phyloP scores from a whole-genome alignment of 805 yeast genomes.

The Ogataea henricii region DNA sequence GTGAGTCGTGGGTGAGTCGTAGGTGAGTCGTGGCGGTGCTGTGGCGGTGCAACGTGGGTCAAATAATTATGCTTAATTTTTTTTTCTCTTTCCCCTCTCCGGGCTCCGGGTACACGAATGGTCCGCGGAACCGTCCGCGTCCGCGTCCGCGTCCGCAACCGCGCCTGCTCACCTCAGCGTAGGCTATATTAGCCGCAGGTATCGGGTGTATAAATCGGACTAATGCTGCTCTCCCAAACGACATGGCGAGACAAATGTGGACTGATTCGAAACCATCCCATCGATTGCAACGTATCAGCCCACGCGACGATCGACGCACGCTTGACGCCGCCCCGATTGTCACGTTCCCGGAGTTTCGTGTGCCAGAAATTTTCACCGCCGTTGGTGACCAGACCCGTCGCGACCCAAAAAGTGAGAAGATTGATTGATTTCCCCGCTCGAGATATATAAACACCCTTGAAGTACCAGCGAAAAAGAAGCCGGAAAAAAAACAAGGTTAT shows the following conservation, averaged over 20 bases:
- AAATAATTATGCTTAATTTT: not conserved
- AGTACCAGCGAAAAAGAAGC: not conserved
- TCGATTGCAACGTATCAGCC: too few relatives aligned
- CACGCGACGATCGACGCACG: conserved; percentile 8
- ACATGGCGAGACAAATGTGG: too few relatives aligned
- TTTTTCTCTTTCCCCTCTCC: not conserved
- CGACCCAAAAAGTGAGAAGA: not conserved
- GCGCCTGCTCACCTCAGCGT: not conserved
- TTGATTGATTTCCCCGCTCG: not conserved
- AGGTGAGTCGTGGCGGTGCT: not conserved
- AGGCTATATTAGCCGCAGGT: conserved; percentile 1
- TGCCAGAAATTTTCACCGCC: conserved; percentile 3
- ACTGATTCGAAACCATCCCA: too few relatives aligned
- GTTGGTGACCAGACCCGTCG: conserved; percentile 1
- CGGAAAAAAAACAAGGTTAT: not conserved
- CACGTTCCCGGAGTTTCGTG: conserved; percentile 10
- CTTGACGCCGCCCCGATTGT: not conserved
- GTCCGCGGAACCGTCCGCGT: not conserved
- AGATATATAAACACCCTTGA: not conserved
- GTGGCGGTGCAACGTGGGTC: too few relatives aligned
- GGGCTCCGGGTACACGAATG: not conserved
- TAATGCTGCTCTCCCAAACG: too few relatives aligned
- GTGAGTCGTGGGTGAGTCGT: too few relatives aligned
- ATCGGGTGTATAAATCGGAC: not conserved
- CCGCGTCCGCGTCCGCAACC: too few relatives aligned